Evolutionary conservation across 2,329 filamentous ascomycete genomes (phyloP), one percentile per base, ranked within the genome.

Genomic region (Hyphodiscus sp.): DNA sequence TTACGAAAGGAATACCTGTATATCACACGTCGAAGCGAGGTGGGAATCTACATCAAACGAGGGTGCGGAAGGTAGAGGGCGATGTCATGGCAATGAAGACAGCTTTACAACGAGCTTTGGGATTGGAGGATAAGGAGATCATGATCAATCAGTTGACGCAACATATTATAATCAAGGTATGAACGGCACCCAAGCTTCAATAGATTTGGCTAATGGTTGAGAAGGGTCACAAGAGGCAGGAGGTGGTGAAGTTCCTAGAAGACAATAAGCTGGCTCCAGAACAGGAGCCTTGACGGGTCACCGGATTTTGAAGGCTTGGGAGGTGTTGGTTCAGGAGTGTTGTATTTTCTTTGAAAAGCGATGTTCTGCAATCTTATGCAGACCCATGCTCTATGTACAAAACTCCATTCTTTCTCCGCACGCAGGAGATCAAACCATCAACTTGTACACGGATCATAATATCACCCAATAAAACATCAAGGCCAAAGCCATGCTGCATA

Each of bases 41-140:
- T 50, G 89, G 89, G 15, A 94, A 88, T 60, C 77, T 84, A 66
- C 81, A 83, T 63, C 72, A 87, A 64, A 95, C 92, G 5, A 71
- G 82, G 53, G 73, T 99, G 52, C 87, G 90, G 69, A 91, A 88
- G 71, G 79, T 92, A 48, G 83, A 89, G 53, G 94, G 94, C 16
- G 80, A 95, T 67, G 65, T 83, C 48, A 70, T 74, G 30, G 78
- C 74, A 2, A 68, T 97, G 59, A 76, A 81, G 57, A 70, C 78
- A 38, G 86, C 91, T 61, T 67, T 97, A 53, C 72, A 76, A 41
- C 66, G 71, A 19, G 78, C 76, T 11, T 69, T 96, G 56, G 71
- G 75, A 1, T 65, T 92, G 43, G 70, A 77, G 20, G 67, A 63
- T 41, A 66, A 76, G 48, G 73, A 79, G 15, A 73, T 82, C 7